phyloP scores from a whole-genome alignment of 2,329 filamentous ascomycete species.

The Aspergillus pseudoglaucus region DNA sequence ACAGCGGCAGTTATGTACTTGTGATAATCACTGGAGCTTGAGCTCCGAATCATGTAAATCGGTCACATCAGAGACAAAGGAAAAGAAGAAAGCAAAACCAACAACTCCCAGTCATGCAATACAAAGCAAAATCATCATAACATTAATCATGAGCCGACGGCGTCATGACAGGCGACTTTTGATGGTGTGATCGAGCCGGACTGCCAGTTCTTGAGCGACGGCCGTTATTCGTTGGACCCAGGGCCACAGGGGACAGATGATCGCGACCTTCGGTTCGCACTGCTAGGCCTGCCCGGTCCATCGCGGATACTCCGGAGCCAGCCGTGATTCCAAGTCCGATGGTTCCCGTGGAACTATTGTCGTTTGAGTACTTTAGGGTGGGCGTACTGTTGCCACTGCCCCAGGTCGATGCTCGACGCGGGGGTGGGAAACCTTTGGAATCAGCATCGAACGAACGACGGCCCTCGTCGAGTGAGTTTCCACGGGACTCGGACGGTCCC shows the following conservation, averaged over 20 bases:
- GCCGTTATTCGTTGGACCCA: constrained; percentile 43
- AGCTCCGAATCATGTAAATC: neutral
- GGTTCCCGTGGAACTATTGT: constrained; percentile 35
- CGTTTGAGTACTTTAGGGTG: constrained; percentile 32
- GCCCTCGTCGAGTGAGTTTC: constrained; percentile 53
- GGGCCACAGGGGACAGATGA: constrained; percentile 54
- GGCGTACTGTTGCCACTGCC: constrained; percentile 24
- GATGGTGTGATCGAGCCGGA: constrained; percentile 40
- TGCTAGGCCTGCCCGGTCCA: constrained; percentile 64
- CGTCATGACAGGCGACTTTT: constrained; percentile 31
- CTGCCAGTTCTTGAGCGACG: constrained; percentile 40
- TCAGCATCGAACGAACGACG: constrained; percentile 51
- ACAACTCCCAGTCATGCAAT: constrained; percentile 22
- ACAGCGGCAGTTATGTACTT: neutral
- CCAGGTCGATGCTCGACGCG: constrained; percentile 27
- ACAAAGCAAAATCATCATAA: constrained; percentile 10
- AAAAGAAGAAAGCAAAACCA: constrained; percentile 1
- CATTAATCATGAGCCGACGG: constrained; percentile 30
- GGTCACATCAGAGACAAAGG: neutral
- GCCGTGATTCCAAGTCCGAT: constrained; percentile 31
- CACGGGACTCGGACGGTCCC: constrained; percentile 52
- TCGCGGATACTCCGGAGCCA: constrained; percentile 33
- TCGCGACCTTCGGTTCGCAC: constrained; percentile 83
- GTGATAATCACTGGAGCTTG: neutral
- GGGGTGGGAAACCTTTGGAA: constrained; percentile 54